phyloP scores from a whole-genome alignment of 2,329 filamentous ascomycete genomes.

The Dothideomycetes sp. region DNA sequence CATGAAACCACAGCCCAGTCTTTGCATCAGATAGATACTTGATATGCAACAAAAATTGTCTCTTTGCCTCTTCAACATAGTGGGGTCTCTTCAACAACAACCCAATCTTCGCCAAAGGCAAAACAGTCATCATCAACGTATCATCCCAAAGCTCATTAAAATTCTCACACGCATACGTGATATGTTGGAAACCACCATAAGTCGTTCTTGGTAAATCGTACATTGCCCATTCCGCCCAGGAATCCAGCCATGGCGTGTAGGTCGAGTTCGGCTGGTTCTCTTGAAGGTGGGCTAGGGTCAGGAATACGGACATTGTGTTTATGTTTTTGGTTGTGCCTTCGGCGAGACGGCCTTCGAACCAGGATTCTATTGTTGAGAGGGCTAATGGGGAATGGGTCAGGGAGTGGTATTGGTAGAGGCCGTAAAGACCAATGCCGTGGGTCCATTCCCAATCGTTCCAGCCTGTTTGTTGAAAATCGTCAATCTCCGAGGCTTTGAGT shows the following conservation, averaged over 20 bases:
- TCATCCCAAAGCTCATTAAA: slow-evolving; percentile 75
- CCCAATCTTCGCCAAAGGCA: slow-evolving; percentile 73
- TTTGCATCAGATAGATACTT: slow-evolving; percentile 67
- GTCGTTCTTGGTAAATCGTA: slow-evolving; percentile 63
- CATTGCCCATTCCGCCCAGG: slow-evolving; percentile 78
- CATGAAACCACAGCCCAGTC: slow-evolving; percentile 70
- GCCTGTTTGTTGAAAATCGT: slow-evolving; percentile 27
- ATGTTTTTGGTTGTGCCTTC: slow-evolving; percentile 72
- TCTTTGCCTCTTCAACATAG: slow-evolving; percentile 69
- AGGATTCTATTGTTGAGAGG: slow-evolving; percentile 59
- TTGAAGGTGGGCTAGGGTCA: slow-evolving; percentile 68
- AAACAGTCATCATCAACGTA: slow-evolving; percentile 79
- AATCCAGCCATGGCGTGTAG: slow-evolving; percentile 68
- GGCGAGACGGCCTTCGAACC: slow-evolving; percentile 61
- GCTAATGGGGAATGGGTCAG: slow-evolving; percentile 54
- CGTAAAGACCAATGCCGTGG: slow-evolving; percentile 61
- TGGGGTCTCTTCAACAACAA: slow-evolving; percentile 58
- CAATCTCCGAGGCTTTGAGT: too few relatives aligned
- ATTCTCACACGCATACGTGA: slow-evolving; percentile 63
- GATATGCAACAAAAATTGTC: slow-evolving; percentile 67
- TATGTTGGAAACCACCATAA: slow-evolving; percentile 65
- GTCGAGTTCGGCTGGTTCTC: slow-evolving; percentile 60
- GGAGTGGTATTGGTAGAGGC: slow-evolving; percentile 73
- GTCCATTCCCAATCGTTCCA: slow-evolving; percentile 66
- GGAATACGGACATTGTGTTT: slow-evolving; percentile 67